Evolutionary conservation across 2,329 filamentous ascomycete species (phyloP), one percentile per base, ranked within the genome.

Genomic region (Aspergillus quadricinctus): DNA sequence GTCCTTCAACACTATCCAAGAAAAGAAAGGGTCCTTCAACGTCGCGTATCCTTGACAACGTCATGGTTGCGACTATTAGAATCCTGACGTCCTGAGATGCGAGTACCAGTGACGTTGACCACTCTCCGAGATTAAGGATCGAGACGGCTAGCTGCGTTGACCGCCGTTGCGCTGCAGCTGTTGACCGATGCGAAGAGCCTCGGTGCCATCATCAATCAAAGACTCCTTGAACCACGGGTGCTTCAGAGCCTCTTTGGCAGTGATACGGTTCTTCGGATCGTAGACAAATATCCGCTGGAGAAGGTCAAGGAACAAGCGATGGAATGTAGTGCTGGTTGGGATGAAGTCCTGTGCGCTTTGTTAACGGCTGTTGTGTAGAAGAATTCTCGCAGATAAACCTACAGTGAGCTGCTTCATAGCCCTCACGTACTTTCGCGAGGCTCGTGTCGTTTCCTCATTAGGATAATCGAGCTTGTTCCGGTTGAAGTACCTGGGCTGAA

Each of bases 141-240:
- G 43, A 46, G 31, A 45, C 19, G 31, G 50, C 57, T 61, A 66
- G 49, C 58, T 60, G 46, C 64, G 62, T 52, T 61, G 63, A 29
- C 48, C 28, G 41, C 49, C 56, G 48, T 63, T 66, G 52, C 71
- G 71, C 35, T 71, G 67, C 54, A 74, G 57, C 54, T 79, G 74
- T 55, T 80, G 67, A 49, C 80, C 75, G 60, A 87, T 86, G 56
- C 83, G 80, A 56, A 82, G 76, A 21, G 84, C 84, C 71, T 87
- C 84, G 6, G 84, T 87, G 55, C 85, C 85, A 66, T 88, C 85
- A 65, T 88, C 85, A 64, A 86, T 79, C 23, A 87, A 76, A 11
- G 78, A 76, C 69, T 88, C 84, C 60, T 80, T 83, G 73, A 88
- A 88, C 85, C 85, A 88, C 1, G 82, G 81, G 66, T 88, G 85